Base-by-base conservation (phyloP, 345 rosid genomes). In the Xanthoceras sorbifolium region DNA sequence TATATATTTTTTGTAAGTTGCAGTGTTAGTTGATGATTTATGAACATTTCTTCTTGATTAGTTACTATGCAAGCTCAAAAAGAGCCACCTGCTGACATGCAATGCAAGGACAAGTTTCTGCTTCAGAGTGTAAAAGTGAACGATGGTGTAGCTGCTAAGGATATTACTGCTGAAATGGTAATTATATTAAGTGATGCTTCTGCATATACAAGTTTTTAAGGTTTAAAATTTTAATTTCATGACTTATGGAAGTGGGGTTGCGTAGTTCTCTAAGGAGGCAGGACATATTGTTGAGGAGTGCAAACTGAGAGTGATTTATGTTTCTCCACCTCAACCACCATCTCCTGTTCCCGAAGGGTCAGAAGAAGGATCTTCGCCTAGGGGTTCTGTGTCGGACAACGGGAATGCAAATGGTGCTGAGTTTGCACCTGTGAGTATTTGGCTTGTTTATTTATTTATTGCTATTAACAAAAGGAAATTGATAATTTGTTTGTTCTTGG, bases 31-130 rank as follows among this genome's bases (percentile, higher is more conserved):
- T 55, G 22, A 36, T 63, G 36, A 23, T 57, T 67, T 70, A 1
- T 55, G 14, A 72, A 73, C 57, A 28, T 62, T 69, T 77, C n/a
- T 25, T 32, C 9, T 77, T 84, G 64, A 62, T 77, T 75, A 90
- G 97, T 92, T 63, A 92, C 97, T 11, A 90, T 92, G 97, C 97
- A 92, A 89, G 94, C 94, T 0, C 93, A 90, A 71, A 92, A 89
- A 82, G 94, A 92, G 79, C 87, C 90, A 63, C 97, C 94, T 81
- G 31, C 80, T 6, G 97, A 92, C 67, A 85, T 89, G 94, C 93
- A 87, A 77, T 92, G 94, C 88, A 89, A 86, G 87, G 97, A 92
- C 76, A 92, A 92, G 82, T 92, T 92, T 71, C 93, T 92, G 62
- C 90, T 92, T 65, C 97, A 92, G 87, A 87, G 94, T 78, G 94